Evolutionary conservation across 257 asterid genomes (phyloP), one percentile per base, ranked within the genome.

Genomic region (Coffea eugenioides): DNA sequence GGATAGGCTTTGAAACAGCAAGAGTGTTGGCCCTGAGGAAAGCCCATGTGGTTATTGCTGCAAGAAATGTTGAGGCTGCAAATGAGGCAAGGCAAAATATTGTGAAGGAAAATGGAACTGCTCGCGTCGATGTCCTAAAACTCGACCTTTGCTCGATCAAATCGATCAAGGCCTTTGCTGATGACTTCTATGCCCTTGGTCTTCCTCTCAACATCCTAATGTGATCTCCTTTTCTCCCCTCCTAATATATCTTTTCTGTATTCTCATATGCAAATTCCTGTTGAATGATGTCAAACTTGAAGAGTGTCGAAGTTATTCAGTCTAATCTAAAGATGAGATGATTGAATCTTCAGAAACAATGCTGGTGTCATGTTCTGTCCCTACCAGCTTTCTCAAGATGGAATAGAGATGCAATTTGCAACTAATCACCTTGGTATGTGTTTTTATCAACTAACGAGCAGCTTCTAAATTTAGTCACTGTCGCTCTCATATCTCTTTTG

Each of bases 341-440:
- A 46, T 69, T 57, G 73, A 49, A 46, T 74, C 51, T 83, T 8
- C 92, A 95, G 99, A 90, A 96, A 94, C 88, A 96, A 96, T 88
- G 99, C 97, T 48, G 98, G 99, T 2, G 83, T 93, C 73, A 94
- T 96, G 98, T 91, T 90, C 82, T 91, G 96, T 73, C 99, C 99
- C 16, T 93, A 71, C 77, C 88, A 91, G 85, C 92, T 92, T 75
- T 93, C 99, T 27, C 79, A 89, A 77, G 97, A 96, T 75, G 97
- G 97, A 72, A 68, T 89, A 36, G 98, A 96, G 87, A 85, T 91
- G 84, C 99, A 96, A 75, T 92, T 96, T 83, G 98, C 99, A 0
- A 94, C 99, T 59, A 94, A 94, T 87, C 97, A 96, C 88, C 91
- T 96, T 15, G 99, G 99, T 93, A 84, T 49, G 80, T 54, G 0